Base-by-base conservation (phyloP, 2,329 filamentous ascomycete species). In the Aspergillus chevalieri region DNA sequence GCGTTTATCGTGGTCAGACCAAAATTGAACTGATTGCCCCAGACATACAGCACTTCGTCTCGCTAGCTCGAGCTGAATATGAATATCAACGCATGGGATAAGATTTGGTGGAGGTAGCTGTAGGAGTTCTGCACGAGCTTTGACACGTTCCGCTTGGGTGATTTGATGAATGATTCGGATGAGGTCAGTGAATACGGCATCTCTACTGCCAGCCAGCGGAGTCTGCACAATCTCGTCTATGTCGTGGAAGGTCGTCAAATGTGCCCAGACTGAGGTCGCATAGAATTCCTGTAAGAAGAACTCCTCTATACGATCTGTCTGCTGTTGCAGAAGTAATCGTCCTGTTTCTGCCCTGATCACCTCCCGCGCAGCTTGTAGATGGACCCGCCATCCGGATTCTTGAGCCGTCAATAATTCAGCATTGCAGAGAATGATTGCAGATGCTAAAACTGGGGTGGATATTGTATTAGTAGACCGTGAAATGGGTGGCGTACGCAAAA, bases 211-310 rank as follows among this genome's bases (percentile, higher is more conserved):
- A 9, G 30, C 22, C 6, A 54, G 46, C 3, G 53, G 49, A 3
- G 48, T 22, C 10, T 49, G 34, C 10, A 48, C 39, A 14, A 52
- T 50, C 33, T 51, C 45, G 19, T 51, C 51, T 14, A 52, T 47
- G 9, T 48, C 44, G 19, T 52, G 38, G 26, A 59, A 59, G 7
- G 52, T 58, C 2, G 57, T 59, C 19, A 52, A 8, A 17, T 51
- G 39, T n/a, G 48, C 42, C 48, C 48, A 52, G 10, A 52, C 51
- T 1, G 57, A 55, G 2, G 57, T 53, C 5, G 51, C 52, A 38
- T 58, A 59, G 30, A 55, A 54, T 24, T 59, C 57, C 21, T 58
- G 49, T 15, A 54, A 46, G 36, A 59, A 54, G 14, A 57, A 55
- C 36, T 57, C 51, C 33, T 58, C 52, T 19, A 58, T 49, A 3